Percentiles rank a stretch among this genome's conserved stretches.
These are phyloP conservation scores for Linaria vulgaris DNA, from an alignment of 257 asterid species.

Conservation along the genomic window DNA sequence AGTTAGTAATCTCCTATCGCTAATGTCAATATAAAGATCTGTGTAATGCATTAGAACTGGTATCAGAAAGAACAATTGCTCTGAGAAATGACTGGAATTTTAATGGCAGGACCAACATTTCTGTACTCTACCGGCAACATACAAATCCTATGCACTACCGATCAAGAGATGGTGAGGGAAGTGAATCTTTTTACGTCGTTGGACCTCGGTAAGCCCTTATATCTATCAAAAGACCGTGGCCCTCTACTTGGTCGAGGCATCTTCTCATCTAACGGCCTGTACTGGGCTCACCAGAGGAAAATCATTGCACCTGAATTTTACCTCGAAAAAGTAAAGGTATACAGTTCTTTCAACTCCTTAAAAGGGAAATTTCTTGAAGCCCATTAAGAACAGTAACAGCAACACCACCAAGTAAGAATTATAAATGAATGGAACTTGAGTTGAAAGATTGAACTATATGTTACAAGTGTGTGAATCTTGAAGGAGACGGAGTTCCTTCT, in stretches of 20 bases:
- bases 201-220: slow-evolving; percentile 65
- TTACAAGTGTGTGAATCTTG: too few relatives aligned
- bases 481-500: too few relatives aligned
- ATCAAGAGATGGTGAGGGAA: slow-evolving; percentile 53
- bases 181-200: slow-evolving; percentile 46
- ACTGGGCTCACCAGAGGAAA: slow-evolving; percentile 69
- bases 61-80: not conserved
- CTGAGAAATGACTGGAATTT: slow-evolving; percentile 17
- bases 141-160: slow-evolving; percentile 49
- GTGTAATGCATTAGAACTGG: too few relatives aligned
- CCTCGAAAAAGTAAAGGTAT: slow-evolving; percentile 65
- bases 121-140: slow-evolving; percentile 61
- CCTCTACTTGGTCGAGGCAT: slow-evolving; percentile 75
- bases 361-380: not conserved
- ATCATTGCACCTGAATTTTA: slow-evolving; percentile 71
- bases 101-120: slow-evolving; percentile 51
- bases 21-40: too few relatives aligned
- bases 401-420: too few relatives aligned
- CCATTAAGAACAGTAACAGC: too few relatives aligned
- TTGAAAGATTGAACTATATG: too few relatives aligned
- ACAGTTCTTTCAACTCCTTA: not conserved
- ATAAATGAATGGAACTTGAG: too few relatives aligned
- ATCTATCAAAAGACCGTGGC: slow-evolving; percentile 59
- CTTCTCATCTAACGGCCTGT: slow-evolving; percentile 60
- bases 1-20: too few relatives aligned